Evolutionary conservation across 371 early-diverging fungal genomes (phyloP).

Genomic region (Quaeritorhiza haematococci): DNA sequence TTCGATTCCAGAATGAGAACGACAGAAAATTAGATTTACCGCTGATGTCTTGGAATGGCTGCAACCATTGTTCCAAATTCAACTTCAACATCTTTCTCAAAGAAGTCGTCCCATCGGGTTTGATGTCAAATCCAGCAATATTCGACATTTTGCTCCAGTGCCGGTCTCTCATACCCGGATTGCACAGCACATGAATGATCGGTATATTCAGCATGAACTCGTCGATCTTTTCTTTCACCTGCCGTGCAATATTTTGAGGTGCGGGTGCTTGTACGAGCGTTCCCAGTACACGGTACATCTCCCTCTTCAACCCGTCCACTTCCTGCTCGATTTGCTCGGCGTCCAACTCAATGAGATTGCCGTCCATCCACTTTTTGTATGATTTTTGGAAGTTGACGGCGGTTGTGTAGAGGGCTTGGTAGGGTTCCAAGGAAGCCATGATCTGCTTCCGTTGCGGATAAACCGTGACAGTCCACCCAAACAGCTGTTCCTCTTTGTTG

Average conservation of each 20-base stretch:
- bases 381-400: conserved; percentile 53
- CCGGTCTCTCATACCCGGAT: conserved; percentile 53
- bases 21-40: conserved; percentile 20
- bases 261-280: conserved; percentile 41
- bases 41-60: conserved; percentile 46
- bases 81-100: conserved; percentile 48
- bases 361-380: conserved; percentile 57
- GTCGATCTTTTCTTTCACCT: conserved; percentile 51
- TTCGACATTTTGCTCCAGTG: conserved; percentile 43
- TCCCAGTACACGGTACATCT: conserved; percentile 46
- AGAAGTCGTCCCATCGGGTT: conserved; percentile 42
- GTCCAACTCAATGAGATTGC: conserved; percentile 49
- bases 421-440: conserved; percentile 47
- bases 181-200: conserved; percentile 48
- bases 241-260: conserved; percentile 46
- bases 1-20: background rate
- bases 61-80: conserved; percentile 37
- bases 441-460: conserved; percentile 54
- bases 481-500: conserved; percentile 55
- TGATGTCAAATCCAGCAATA: conserved; percentile 37
- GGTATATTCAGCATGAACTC: conserved; percentile 51
- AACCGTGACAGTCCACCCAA: conserved; percentile 44
- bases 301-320: conserved; percentile 44
- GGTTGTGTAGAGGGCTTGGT: conserved; percentile 49
- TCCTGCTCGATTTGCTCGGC: conserved; percentile 49